phyloP scores from a whole-genome alignment of 2,329 filamentous ascomycete species.

The Penicillium sp. region DNA sequence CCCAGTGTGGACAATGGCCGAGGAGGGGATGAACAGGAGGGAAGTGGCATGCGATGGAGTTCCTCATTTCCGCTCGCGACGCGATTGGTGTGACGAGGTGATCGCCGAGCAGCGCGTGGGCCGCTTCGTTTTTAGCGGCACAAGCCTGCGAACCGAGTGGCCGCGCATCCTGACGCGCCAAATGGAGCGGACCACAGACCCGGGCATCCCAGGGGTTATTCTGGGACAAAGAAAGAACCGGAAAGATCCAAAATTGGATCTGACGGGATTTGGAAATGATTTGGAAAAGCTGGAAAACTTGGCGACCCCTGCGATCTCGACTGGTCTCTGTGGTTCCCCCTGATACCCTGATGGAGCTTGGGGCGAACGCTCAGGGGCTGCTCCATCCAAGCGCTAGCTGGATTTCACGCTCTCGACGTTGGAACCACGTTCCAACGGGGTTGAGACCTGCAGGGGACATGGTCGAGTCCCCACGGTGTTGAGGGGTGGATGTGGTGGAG shows the following conservation, averaged over 20 bases:
- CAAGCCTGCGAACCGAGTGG: conserved; percentile 16
- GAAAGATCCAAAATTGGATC: not conserved
- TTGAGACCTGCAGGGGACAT: too few species aligned
- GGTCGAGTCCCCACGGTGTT: too few species aligned
- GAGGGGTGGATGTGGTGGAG: too few species aligned
- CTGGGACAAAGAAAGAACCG: not conserved
- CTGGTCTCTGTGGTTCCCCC: too few species aligned
- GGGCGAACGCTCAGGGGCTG: too few species aligned
- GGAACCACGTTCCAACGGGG: too few species aligned
- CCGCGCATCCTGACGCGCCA: conserved; percentile 9
- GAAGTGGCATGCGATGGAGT: conserved; percentile 19
- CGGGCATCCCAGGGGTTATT: not conserved
- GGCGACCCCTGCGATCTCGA: too few species aligned
- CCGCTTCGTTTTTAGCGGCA: conserved; percentile 16
- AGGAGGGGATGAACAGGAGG: conserved; percentile 7
- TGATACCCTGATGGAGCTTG: too few species aligned
- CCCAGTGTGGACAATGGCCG: conserved; percentile 3
- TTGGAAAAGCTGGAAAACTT: too few species aligned
- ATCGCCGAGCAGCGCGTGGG: conserved; percentile 20
- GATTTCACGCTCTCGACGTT: too few species aligned
- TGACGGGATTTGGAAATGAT: too few species aligned
- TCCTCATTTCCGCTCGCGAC: conserved; percentile 20
- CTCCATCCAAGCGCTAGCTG: too few species aligned
- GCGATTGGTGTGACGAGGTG: conserved; percentile 22
- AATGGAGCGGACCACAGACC: not conserved